Conservation (phyloP, 352 stramenopile species). For the Globisporangium polare region DNA sequence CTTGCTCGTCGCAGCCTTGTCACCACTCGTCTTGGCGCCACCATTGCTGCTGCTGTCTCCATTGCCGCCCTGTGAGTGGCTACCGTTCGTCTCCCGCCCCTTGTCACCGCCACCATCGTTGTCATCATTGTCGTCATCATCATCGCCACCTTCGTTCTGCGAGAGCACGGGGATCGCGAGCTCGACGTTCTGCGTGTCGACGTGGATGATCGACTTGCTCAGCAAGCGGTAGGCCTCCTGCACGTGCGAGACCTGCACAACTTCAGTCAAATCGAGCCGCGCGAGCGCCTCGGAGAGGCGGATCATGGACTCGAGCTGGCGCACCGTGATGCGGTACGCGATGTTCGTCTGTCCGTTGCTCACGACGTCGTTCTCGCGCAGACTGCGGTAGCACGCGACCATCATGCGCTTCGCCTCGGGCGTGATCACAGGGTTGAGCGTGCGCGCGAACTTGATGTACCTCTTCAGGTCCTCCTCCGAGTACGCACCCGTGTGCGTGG, state of each 20-base stretch:
- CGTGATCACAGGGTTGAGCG: conserved; percentile 67
- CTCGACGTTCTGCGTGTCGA: conserved; percentile 97
- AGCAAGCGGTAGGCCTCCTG: conserved; percentile 96
- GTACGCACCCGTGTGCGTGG: conserved; percentile 34
- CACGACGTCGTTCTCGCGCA: conserved; percentile 95
- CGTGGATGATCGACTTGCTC: conserved; percentile 98
- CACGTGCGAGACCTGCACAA: conserved; percentile 91
- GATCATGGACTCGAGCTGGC: conserved; percentile 98
- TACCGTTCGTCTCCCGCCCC: conserved; percentile 8
- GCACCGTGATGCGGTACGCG: conserved; percentile 98
- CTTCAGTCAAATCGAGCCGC: conserved; percentile 92
- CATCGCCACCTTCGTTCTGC: conserved; percentile 39
- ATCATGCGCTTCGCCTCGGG: conserved; percentile 87
- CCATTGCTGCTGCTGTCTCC: neutral
- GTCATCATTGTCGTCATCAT: conserved; percentile 37
- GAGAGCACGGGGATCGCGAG: conserved; percentile 67
- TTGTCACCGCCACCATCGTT: conserved; percentile 12
- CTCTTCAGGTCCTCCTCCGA: conserved; percentile 89
- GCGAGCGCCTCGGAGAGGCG: conserved; percentile 96
- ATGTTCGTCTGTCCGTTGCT: conserved; percentile 93
- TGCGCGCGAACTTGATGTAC: conserved; percentile 93
- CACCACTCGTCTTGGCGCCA: neutral
- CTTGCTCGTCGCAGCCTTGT: neutral
- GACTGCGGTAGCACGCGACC: conserved; percentile 96
- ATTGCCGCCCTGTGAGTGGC: neutral